Evolutionary conservation across 2,329 filamentous ascomycete genomes (phyloP).

Genomic region (Furcasterigmium furcatum): DNA sequence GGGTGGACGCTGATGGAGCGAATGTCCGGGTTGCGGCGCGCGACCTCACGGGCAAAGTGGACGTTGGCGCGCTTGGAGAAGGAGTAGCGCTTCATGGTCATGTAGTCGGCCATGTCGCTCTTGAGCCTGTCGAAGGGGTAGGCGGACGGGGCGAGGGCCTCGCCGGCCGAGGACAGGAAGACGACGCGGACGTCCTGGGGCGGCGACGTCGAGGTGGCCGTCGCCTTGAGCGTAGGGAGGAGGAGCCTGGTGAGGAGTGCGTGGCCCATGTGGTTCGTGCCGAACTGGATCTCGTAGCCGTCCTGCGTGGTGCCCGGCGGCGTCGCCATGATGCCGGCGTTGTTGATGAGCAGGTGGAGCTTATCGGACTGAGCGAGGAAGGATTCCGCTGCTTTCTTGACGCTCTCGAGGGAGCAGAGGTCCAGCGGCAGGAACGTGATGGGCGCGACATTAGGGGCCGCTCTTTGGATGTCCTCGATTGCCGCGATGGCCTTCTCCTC

Average conservation of each 20-base stretch:
- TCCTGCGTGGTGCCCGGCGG: slow-evolving; percentile 32
- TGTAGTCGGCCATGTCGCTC: slow-evolving; percentile 12
- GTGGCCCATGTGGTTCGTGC: slow-evolving; percentile 45
- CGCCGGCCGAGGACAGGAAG: slow-evolving; percentile 18
- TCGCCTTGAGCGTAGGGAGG: slow-evolving; percentile 20
- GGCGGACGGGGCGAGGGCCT: slow-evolving; percentile 15
- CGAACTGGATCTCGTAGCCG: slow-evolving; percentile 45
- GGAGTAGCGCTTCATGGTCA: slow-evolving; percentile 17
- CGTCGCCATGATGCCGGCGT: slow-evolving; percentile 39
- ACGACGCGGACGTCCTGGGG: slow-evolving; percentile 24
- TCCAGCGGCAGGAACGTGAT: slow-evolving; percentile 36
- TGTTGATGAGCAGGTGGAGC: slow-evolving; percentile 41
- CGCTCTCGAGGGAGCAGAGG: slow-evolving; percentile 37
- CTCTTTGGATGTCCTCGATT: slow-evolving; percentile 29
- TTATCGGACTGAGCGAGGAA: slow-evolving; percentile 27
- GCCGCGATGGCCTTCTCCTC: slow-evolving; percentile 25
- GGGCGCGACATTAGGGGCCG: slow-evolving; percentile 10
- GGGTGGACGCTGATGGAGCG: slow-evolving; percentile 21
- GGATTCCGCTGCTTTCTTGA: slow-evolving; percentile 33
- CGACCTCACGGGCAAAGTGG: slow-evolving; percentile 22
- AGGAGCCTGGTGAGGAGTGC: slow-evolving; percentile 37
- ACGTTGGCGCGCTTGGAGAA: slow-evolving; percentile 28
- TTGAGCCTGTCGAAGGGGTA: slow-evolving; percentile 25
- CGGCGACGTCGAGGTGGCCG: slow-evolving; percentile 10
- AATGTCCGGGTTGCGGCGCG: slow-evolving; percentile 16